Base-by-base conservation (phyloP, 306 rosid genomes). In the Argentina anserina region DNA sequence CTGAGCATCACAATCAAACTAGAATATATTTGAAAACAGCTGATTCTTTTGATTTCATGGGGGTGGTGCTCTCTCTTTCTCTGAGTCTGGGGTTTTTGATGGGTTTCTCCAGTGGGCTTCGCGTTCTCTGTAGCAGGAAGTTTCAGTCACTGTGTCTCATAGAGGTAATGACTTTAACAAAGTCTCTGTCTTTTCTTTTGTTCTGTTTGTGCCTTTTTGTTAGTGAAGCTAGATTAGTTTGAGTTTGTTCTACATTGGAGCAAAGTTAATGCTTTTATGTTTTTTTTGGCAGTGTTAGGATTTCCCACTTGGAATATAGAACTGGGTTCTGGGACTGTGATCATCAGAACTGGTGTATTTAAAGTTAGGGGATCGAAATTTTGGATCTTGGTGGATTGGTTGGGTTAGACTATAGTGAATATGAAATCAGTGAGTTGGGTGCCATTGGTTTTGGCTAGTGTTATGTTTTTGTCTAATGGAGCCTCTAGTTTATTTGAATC, bases 401-500 rank as follows among this genome's bases (percentile, higher is more conserved):
- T 41, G 65, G 69, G 65, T 47, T 40, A 56, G 53, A 26, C 64
- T n/a, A 80, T 65, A 82, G 78, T 67, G 86, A 84, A 79, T 83
- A 80, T 87, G 92, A 84, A 80, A 56, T 55, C 70, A 65, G 71
- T 78, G 47, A 69, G 83, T 76, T 82, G 75, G 81, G 66, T 77
- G 58, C 52, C 73, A 62, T 72, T 80, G 83, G 77, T 85, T 86
- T 77, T 84, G 26, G 81, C 76, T 63, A 20, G 77, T 21, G 55
- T 84, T 68, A 15, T 88, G 15, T 75, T 82, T 75, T 21, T 74
- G 70, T 46, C 82, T 59, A 73, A 70, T 74, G 78, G 73, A 69
- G 85, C 94, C n/a, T 85, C 69, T 69, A 85, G 94, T 71, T 65
- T 77, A 7, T 86, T 76, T 77, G 80, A 75, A 78, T 96, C 97